Evolutionary conservation across 78 protist genomes (phyloP).

Genomic region (Dictyostelium brefeldianum): DNA sequence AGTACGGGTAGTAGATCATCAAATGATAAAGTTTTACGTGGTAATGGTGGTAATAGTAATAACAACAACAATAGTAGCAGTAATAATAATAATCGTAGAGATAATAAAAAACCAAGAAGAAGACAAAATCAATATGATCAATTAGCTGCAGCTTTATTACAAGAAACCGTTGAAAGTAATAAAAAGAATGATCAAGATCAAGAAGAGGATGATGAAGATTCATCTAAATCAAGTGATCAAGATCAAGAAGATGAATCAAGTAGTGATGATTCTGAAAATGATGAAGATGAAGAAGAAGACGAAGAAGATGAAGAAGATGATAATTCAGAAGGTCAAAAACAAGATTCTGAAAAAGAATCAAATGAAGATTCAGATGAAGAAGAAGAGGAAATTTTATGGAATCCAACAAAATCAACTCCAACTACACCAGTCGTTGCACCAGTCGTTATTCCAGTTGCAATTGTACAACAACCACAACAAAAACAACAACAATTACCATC

Average conservation of each 20-base stretch:
- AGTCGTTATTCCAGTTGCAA: not conserved
- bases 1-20: not conserved
- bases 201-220: not conserved
- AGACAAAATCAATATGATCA: constrained; percentile 30
- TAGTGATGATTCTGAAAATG: not conserved
- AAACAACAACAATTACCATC: not conserved
- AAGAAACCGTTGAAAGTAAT: constrained; percentile 5
- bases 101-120: not conserved
- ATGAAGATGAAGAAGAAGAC: not conserved
- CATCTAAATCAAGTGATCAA: not conserved
- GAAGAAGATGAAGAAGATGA: not conserved
- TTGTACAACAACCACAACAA: not conserved
- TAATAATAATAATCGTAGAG: not conserved
- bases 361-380: not conserved
- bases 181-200: not conserved
- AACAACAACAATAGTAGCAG: constrained; percentile 13
- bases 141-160: not conserved
- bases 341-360: not conserved
- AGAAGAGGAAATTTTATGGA: not conserved
- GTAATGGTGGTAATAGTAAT: not conserved
- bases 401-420: not conserved
- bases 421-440: not conserved
- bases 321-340: not conserved
- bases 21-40: not conserved
- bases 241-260: not conserved